phyloP scores from a whole-genome alignment of 306 rosid genomes.

The Pyrus bretschneideri region DNA sequence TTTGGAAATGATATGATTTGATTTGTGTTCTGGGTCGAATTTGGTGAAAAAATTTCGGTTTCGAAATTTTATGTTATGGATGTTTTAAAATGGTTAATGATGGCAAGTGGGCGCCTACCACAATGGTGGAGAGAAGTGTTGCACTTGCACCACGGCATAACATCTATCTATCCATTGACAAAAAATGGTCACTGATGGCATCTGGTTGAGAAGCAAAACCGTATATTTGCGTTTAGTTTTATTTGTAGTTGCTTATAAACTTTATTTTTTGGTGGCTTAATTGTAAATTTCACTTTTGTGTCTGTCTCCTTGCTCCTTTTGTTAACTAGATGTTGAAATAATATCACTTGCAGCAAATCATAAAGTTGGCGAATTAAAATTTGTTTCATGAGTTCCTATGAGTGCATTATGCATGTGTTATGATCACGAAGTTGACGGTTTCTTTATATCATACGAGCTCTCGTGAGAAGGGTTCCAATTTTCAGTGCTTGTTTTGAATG shows the following conservation, averaged over 20 bases:
- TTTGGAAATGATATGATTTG: not conserved
- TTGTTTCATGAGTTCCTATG: no score
- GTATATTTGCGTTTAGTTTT: not conserved
- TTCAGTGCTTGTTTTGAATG: not conserved
- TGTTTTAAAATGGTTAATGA: not conserved
- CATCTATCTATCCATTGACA: no score
- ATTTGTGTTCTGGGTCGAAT: not conserved
- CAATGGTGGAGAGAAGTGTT: no score
- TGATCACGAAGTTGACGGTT: not conserved
- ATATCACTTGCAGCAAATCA: not conserved
- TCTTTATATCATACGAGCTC: not conserved
- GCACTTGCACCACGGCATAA: no score
- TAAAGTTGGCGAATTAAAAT: no score
- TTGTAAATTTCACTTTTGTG: not conserved
- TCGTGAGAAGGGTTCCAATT: not conserved
- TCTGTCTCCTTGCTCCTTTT: not conserved
- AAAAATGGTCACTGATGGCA: no score
- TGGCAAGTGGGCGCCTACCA: no score
- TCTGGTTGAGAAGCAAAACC: not conserved
- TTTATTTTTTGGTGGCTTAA: not conserved
- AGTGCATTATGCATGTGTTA: no score
- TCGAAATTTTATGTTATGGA: not conserved
- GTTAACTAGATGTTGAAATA: not conserved
- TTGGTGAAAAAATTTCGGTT: not conserved
- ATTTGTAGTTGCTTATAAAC: no score